phyloP scores from a whole-genome alignment of 1,139 yeast genomes.

The Geotrichum reessii region DNA sequence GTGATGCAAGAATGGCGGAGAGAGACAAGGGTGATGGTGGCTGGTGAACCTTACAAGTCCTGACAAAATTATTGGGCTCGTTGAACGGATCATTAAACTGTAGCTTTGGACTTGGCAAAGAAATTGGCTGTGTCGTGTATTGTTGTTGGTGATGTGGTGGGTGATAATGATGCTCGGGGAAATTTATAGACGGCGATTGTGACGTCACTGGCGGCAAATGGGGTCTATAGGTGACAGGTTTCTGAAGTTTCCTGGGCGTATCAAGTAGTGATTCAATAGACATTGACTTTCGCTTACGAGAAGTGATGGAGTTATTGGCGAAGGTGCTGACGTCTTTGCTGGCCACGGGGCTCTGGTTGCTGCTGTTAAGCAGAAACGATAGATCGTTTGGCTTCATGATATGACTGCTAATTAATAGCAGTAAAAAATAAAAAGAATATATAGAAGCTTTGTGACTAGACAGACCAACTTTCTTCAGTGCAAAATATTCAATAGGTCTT shows the following conservation, averaged over 20 bases:
- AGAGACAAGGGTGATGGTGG: neutral
- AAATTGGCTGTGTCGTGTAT: constrained; percentile 4
- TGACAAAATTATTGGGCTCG: neutral
- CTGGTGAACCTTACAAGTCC: neutral
- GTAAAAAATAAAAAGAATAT: neutral
- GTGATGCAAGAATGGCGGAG: neutral
- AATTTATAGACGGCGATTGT: neutral
- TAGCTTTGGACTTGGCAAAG: constrained; percentile 27
- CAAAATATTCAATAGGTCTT: neutral
- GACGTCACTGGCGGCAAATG: neutral
- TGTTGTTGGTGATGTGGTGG: neutral
- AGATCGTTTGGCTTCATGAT: neutral
- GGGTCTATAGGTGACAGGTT: neutral
- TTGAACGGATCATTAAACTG: neutral
- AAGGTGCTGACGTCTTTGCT: neutral
- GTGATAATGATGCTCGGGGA: neutral
- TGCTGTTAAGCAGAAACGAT: neutral
- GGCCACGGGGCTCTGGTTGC: neutral
- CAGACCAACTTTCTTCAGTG: neutral
- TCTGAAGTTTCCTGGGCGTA: neutral
- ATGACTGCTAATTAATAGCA: neutral
- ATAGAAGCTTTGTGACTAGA: too few relatives aligned
- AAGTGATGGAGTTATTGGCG: neutral
- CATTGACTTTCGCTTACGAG: neutral
- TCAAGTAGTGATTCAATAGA: neutral